phyloP scores from a whole-genome alignment of 2,329 filamentous ascomycete species.

The Cytospora paraplurivora region DNA sequence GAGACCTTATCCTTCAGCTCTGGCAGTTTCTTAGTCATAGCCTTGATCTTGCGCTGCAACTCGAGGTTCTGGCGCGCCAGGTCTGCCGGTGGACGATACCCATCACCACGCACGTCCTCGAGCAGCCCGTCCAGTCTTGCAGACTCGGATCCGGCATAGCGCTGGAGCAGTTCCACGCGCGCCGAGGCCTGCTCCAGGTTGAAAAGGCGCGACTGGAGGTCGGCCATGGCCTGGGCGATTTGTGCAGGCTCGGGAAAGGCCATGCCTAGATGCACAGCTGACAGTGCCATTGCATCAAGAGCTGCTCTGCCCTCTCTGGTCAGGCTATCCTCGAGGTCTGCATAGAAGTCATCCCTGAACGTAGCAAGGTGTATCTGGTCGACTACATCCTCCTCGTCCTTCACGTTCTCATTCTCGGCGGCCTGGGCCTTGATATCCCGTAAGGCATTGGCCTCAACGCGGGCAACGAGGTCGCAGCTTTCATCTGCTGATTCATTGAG shows the following conservation, averaged over 20 bases:
- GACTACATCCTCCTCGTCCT: neutral
- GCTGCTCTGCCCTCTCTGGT: slow-evolving; percentile 55
- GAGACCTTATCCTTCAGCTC: slow-evolving; percentile 64
- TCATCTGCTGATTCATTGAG: slow-evolving; percentile 80
- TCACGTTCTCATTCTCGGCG: slow-evolving; percentile 33
- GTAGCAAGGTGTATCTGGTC: slow-evolving; percentile 31
- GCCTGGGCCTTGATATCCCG: slow-evolving; percentile 47
- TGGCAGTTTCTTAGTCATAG: slow-evolving; percentile 64
- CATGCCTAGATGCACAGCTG: slow-evolving; percentile 53
- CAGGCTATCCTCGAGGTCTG: slow-evolving; percentile 57
- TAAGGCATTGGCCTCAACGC: slow-evolving; percentile 62
- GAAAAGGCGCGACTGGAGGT: slow-evolving; percentile 56
- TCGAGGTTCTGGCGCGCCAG: slow-evolving; percentile 73
- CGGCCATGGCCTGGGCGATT: slow-evolving; percentile 55
- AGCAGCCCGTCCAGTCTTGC: slow-evolving; percentile 44
- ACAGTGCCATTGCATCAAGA: slow-evolving; percentile 59
- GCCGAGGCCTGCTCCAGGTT: slow-evolving; percentile 58
- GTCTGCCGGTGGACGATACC: slow-evolving; percentile 57
- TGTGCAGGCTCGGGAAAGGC: slow-evolving; percentile 50
- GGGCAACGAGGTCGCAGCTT: slow-evolving; percentile 59
- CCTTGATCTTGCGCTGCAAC: slow-evolving; percentile 69
- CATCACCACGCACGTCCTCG: slow-evolving; percentile 45
- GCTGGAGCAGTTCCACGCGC: slow-evolving; percentile 58
- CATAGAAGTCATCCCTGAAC: slow-evolving; percentile 48
- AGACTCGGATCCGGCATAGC: slow-evolving; percentile 56